Conservation (phyloP, 148 eudicot genomes). For the Cornus kousa region DNA sequence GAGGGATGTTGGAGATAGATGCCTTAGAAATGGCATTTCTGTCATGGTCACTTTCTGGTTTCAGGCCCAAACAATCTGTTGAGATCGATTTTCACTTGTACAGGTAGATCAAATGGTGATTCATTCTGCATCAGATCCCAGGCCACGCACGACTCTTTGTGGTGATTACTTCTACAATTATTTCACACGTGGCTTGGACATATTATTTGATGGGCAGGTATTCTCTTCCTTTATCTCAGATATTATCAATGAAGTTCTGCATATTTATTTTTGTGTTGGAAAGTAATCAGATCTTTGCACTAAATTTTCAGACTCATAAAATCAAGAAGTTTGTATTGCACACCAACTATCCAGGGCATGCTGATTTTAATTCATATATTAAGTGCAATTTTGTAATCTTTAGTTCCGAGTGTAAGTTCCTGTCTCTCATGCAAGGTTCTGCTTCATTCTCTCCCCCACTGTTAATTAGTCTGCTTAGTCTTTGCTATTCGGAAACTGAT, state of each 20-base stretch:
- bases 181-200: conserved; percentile 93
- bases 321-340: conserved; percentile 94
- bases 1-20: background rate
- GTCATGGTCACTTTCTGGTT: background rate
- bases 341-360: conserved; percentile 94
- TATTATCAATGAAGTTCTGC: background rate
- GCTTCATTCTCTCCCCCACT: background rate
- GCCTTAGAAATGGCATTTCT: background rate
- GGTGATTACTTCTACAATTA: conserved; percentile 97
- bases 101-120: conserved; percentile 99
- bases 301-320: conserved; percentile 75
- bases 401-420: conserved; percentile 62
- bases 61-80: background rate
- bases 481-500: conserved; percentile 11
- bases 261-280: background rate
- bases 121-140: conserved; percentile 88
- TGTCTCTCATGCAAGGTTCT: conserved; percentile 6
- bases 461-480: background rate
- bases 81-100: background rate
- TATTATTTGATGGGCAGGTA: conserved; percentile 97
- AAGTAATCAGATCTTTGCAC: conserved; percentile 13
- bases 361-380: conserved; percentile 92
- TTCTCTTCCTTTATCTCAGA: conserved; percentile 3
- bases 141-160: conserved; percentile 85
- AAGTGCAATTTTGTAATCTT: conserved; percentile 91